Evolutionary conservation across 106 monocot genomes (phyloP).

Genomic region (Dendrobium chrysotoxum): DNA sequence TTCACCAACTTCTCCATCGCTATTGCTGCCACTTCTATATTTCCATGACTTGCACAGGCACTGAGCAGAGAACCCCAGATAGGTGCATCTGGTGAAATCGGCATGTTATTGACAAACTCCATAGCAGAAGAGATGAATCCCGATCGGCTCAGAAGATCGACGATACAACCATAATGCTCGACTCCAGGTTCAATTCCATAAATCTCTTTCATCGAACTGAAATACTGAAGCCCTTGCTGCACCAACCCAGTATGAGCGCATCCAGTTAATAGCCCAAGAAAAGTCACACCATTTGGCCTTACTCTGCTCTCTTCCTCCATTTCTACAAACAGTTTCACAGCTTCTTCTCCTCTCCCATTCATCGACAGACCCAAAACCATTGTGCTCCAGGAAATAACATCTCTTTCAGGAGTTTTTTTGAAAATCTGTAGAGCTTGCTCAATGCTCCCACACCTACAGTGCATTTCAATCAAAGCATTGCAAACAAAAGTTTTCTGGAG

Average conservation of each 20-base stretch:
- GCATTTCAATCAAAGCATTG: slow-evolving; percentile 76
- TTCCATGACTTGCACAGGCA: slow-evolving; percentile 35
- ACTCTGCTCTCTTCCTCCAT: slow-evolving; percentile 20
- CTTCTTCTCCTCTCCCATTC: slow-evolving; percentile 35
- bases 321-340: slow-evolving; percentile 37
- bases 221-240: slow-evolving; percentile 35
- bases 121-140: slow-evolving; percentile 33
- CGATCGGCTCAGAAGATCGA: slow-evolving; percentile 54
- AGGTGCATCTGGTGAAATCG: slow-evolving; percentile 45
- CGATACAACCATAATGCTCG: slow-evolving; percentile 76
- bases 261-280: slow-evolving; percentile 40
- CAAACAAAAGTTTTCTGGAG: slow-evolving; percentile 32
- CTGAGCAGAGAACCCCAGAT: slow-evolving; percentile 71
- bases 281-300: slow-evolving; percentile 34
- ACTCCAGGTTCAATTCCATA: slow-evolving; percentile 38
- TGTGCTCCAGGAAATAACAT: slow-evolving; percentile 66
- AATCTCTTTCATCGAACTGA: slow-evolving; percentile 36
- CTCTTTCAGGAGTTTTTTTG: slow-evolving; percentile 23
- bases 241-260: slow-evolving; percentile 61
- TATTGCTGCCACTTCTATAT: slow-evolving; percentile 27
- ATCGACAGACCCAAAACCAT: slow-evolving; percentile 49
- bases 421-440: slow-evolving; percentile 36
- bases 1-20: slow-evolving; percentile 40
- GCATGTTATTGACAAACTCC: slow-evolving; percentile 19
- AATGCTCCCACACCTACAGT: slow-evolving; percentile 42